A percentile compares a stretch with the other conserved stretches of the same genome.
Conservation (phyloP, 2,329 filamentous ascomycete genomes). For the Sporothrix mexicana region DNA sequence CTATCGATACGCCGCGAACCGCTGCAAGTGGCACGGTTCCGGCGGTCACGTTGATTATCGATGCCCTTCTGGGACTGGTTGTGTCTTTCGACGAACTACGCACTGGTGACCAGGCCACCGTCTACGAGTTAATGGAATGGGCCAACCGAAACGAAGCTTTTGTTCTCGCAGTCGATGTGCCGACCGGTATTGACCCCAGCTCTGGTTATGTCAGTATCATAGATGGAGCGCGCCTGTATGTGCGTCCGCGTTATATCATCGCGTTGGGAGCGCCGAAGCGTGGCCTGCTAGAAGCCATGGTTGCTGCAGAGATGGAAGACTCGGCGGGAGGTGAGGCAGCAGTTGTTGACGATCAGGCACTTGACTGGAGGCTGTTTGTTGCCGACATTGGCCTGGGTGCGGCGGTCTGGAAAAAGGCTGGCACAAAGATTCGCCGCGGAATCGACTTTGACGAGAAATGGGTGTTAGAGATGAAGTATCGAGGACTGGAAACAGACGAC, state of each 20-base stretch:
- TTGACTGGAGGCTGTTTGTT: slow-evolving; percentile 78
- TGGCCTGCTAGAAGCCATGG: slow-evolving; percentile 79
- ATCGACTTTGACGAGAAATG: slow-evolving; percentile 89
- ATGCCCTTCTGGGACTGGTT: slow-evolving; percentile 85
- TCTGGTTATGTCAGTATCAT: slow-evolving; percentile 69
- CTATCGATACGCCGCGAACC: slow-evolving; percentile 46
- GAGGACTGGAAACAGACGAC: slow-evolving; percentile 26
- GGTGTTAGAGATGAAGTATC: slow-evolving; percentile 71
- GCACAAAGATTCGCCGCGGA: slow-evolving; percentile 78
- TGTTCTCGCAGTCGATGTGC: slow-evolving; percentile 87
- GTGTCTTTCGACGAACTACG: slow-evolving; percentile 88
- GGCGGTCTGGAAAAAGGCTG: slow-evolving; percentile 83
- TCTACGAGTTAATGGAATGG: slow-evolving; percentile 92
- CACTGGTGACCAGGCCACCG: slow-evolving; percentile 79
- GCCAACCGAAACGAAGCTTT: slow-evolving; percentile 85
- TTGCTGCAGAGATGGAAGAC: slow-evolving; percentile 58
- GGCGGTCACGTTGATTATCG: slow-evolving; percentile 80
- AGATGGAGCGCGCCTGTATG: slow-evolving; percentile 79
- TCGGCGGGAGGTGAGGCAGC: slow-evolving; percentile 44
- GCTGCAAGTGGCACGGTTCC: slow-evolving; percentile 60
- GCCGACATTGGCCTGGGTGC: slow-evolving; percentile 86
- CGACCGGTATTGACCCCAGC: slow-evolving; percentile 83
- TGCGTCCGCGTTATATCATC: slow-evolving; percentile 82
- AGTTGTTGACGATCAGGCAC: slow-evolving; percentile 52
- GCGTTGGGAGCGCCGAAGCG: slow-evolving; percentile 86